These are phyloP conservation scores for Sporothrix dimorphospora DNA, from an alignment of 2,329 filamentous ascomycete species.

Conservation along the genomic window DNA sequence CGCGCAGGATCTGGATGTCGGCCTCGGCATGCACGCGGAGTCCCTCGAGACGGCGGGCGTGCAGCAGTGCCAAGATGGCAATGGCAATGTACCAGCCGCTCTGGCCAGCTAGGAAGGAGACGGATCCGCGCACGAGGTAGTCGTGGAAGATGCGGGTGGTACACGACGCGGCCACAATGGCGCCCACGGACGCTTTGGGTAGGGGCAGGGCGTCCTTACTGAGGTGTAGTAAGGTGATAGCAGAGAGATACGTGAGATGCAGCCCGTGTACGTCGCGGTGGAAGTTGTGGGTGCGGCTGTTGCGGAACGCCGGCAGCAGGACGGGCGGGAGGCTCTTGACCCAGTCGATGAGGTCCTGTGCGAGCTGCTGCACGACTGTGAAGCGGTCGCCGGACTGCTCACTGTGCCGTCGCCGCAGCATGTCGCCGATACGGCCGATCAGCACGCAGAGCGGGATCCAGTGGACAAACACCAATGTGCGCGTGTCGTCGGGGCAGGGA, in stretches of 20 bases:
- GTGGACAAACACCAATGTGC: neutral
- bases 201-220: neutral
- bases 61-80: neutral
- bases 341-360: neutral
- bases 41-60: neutral
- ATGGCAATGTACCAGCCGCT: conserved; percentile 1
- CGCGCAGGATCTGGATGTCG: neutral
- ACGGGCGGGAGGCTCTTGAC: neutral
- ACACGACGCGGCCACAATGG: neutral
- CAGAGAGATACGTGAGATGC: neutral
- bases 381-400: neutral
- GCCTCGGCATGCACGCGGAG: neutral
- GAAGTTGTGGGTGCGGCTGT: neutral
- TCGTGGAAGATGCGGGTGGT: neutral
- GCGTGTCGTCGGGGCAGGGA: neutral
- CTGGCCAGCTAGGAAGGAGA: neutral
- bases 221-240: neutral
- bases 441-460: neutral
- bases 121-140: neutral
- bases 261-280: neutral
- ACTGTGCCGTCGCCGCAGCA: neutral
- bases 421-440: neutral
- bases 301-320: neutral
- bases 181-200: neutral
- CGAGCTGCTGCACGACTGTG: neutral